Evolutionary conservation across 1,139 yeast species (phyloP).

Genomic region (Yamadazyma aaseri): DNA sequence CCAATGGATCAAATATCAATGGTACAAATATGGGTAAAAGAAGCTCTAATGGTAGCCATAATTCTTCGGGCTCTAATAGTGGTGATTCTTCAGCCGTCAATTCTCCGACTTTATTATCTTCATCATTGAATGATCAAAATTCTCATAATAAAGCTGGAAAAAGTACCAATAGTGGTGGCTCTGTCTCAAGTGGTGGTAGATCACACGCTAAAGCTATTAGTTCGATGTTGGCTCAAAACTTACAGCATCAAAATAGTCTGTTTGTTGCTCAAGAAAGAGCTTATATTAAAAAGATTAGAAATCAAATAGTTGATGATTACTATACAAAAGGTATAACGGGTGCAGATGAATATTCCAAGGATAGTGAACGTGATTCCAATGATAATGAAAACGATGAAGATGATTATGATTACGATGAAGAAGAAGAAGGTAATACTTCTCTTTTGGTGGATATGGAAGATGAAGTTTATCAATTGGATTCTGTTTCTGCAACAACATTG

Average conservation of each 20-base stretch:
- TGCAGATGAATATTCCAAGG: conserved; percentile 28
- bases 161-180: background rate
- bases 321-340: conserved; percentile 60
- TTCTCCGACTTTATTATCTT: conserved; percentile 12
- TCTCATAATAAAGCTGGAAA: background rate
- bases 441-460: conserved; percentile 44
- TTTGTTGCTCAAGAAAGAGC: conserved; percentile 67
- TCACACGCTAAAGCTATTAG: conserved; percentile 14
- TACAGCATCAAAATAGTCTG: conserved; percentile 30
- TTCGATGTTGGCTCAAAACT: conserved; percentile 17
- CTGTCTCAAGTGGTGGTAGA: conserved; percentile 2
- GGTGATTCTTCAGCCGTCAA: conserved; percentile 11
- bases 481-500: conserved; percentile 36
- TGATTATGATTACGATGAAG: conserved; percentile 24
- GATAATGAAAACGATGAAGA: conserved; percentile 28
- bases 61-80: conserved; percentile 12
- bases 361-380: conserved; percentile 26
- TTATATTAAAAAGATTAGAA: conserved; percentile 62
- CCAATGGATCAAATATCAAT: conserved; percentile 1
- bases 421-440: conserved; percentile 31
- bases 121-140: conserved; percentile 2
- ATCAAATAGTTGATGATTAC: conserved; percentile 66
- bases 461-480: conserved; percentile 43
- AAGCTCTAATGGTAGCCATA: conserved; percentile 8
- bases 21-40: conserved; percentile 6